Conservation (phyloP, 1,284 basidiomycete species). For the Violaceomyces palustris region DNA sequence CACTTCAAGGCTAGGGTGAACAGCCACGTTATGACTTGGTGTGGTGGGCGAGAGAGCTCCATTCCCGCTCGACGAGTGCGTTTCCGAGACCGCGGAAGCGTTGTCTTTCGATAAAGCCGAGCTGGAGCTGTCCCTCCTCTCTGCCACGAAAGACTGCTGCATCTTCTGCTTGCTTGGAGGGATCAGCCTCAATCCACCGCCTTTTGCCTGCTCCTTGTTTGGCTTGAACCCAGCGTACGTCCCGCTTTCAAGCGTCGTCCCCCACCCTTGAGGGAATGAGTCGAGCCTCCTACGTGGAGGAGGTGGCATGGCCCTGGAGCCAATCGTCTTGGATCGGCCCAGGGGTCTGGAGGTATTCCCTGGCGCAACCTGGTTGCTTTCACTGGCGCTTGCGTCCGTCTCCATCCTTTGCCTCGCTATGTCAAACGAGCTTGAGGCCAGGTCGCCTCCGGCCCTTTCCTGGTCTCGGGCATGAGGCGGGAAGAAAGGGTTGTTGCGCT, state of each 20-base stretch:
- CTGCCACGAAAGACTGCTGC: no score
- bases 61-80: no score
- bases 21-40: no score
- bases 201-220: constrained; percentile 24
- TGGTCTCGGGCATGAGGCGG: constrained; percentile 31
- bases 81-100: no score
- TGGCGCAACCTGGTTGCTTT: constrained; percentile 7
- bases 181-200: constrained; percentile 36
- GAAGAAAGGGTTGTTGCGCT: constrained; percentile 48
- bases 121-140: no score
- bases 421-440: no score
- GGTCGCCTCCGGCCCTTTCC: constrained; percentile 6
- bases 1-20: no score
- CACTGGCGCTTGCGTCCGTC: constrained; percentile 3
- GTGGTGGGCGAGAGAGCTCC: no score
- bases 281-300: constrained; percentile 19
- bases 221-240: constrained; percentile 45
- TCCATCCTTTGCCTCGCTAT: no score
- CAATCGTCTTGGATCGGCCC: constrained; percentile 36
- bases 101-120: no score
- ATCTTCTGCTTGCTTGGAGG: constrained; percentile 35
- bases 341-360: constrained; percentile 22
- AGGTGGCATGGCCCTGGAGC: constrained; percentile 3
- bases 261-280: constrained; percentile 12
- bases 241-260: constrained; percentile 34